These are phyloP conservation scores for Fusarium goolgardi DNA, from an alignment of 2,329 filamentous ascomycete genomes.

Conservation along the genomic window DNA sequence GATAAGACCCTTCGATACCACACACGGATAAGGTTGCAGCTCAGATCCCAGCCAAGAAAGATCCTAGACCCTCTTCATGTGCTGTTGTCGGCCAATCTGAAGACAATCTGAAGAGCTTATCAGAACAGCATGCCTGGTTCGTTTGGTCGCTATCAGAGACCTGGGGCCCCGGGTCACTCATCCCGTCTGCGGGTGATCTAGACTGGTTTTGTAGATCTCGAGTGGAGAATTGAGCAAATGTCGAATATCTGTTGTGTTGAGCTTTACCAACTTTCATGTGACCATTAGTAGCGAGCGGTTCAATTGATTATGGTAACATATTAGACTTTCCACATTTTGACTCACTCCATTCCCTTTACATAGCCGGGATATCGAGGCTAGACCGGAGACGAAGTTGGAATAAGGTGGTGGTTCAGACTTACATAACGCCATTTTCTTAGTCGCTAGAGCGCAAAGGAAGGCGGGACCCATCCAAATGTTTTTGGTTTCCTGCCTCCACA, in stretches of 20 bases:
- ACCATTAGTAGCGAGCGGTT: not conserved
- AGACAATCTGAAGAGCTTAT: constrained; percentile 30
- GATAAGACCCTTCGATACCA: constrained; percentile 29
- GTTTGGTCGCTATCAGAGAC: constrained; percentile 27
- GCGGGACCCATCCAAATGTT: constrained; percentile 33
- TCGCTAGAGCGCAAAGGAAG: constrained; percentile 24
- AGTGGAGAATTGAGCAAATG: constrained; percentile 21
- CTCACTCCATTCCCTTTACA: constrained; percentile 9
- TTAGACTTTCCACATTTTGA: not conserved
- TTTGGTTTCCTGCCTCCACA: constrained; percentile 21
- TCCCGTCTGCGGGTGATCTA: constrained; percentile 27
- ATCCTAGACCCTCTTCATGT: constrained; percentile 15
- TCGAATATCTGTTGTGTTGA: not conserved
- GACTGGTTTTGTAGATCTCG: constrained; percentile 24
- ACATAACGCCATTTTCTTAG: constrained; percentile 40
- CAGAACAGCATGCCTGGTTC: constrained; percentile 18
- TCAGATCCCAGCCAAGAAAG: constrained; percentile 8
- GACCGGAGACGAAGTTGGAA: constrained; percentile 22
- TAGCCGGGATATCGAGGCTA: constrained; percentile 16
- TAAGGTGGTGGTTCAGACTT: constrained; percentile 36
- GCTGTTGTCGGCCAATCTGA: constrained; percentile 26
- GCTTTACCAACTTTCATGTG: constrained; percentile 5
- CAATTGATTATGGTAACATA: constrained; percentile 2
- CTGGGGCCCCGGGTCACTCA: constrained; percentile 29
- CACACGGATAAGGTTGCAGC: constrained; percentile 16